These are phyloP conservation scores for Neurospora sp. DNA, from an alignment of 495 filamentous ascomycete genomes.

Conservation along the genomic window DNA sequence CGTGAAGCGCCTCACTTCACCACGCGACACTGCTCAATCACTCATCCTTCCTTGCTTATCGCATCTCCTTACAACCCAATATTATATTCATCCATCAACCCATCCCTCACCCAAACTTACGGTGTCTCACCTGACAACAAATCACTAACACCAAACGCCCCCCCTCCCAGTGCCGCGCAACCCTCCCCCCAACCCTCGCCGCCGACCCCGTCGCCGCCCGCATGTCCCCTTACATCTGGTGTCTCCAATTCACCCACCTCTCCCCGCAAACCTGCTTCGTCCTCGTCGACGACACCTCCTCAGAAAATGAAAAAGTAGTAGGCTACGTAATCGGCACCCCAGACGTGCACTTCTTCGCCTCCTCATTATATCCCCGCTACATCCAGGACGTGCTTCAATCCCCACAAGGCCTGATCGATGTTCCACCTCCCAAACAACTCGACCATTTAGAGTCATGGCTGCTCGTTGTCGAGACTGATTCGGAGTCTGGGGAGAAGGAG, in stretches of 20 bases:
- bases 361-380: conserved; percentile 19
- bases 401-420: conserved; percentile 8
- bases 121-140: background rate
- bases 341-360: conserved; percentile 22
- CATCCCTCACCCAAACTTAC: background rate
- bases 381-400: conserved; percentile 16
- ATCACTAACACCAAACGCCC: background rate
- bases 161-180: conserved; percentile 25
- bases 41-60: background rate
- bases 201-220: conserved; percentile 11
- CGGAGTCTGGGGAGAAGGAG: background rate
- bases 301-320: conserved; percentile 9
- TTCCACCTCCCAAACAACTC: conserved; percentile 11
- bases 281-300: conserved; percentile 25
- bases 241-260: conserved; percentile 32
- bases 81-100: background rate
- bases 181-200: conserved; percentile 26
- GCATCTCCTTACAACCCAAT: background rate
- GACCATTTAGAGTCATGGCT: background rate
- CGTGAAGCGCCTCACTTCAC: background rate
- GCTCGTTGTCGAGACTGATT: no score
- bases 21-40: background rate
- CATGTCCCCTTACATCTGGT: conserved; percentile 35
- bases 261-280: conserved; percentile 26
- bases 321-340: conserved; percentile 33